phyloP scores from a whole-genome alignment of 1,284 basidiomycete species.

The Microbotryum saponariae region DNA sequence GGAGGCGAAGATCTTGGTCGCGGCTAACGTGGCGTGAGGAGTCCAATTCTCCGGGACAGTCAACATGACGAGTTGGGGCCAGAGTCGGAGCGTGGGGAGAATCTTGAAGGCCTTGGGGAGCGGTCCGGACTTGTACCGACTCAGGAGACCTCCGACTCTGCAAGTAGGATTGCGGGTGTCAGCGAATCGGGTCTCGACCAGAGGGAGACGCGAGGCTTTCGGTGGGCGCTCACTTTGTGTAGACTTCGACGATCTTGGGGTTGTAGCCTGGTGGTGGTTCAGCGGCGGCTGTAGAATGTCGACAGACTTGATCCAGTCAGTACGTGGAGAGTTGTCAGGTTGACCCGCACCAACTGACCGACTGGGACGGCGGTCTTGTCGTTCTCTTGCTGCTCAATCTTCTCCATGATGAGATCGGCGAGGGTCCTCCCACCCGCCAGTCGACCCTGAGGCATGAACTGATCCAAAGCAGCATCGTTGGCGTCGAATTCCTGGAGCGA shows the following conservation, averaged over 20 bases:
- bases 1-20: slow-evolving; percentile 91
- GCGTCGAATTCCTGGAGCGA: slow-evolving; percentile 41
- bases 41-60: slow-evolving; percentile 91
- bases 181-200: background rate
- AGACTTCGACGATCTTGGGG: slow-evolving; percentile 92
- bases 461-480: slow-evolving; percentile 75
- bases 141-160: slow-evolving; percentile 79
- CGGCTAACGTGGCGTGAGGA: slow-evolving; percentile 87
- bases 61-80: slow-evolving; percentile 91
- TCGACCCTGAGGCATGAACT: slow-evolving; percentile 53
- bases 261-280: slow-evolving; percentile 89
- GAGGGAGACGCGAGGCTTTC: background rate
- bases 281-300: slow-evolving; percentile 47
- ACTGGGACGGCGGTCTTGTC: slow-evolving; percentile 1
- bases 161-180: background rate
- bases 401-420: slow-evolving; percentile 91
- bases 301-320: too few species aligned
- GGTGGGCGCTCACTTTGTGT: slow-evolving; percentile 64
- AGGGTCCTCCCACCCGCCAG: slow-evolving; percentile 67
- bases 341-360: too few species aligned
- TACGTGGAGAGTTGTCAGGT: too few species aligned
- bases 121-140: slow-evolving; percentile 88
- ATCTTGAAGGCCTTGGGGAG: slow-evolving; percentile 98
- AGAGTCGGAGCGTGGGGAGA: slow-evolving; percentile 87
- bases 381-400: slow-evolving; percentile 59